Evolutionary conservation across 768 basidiomycete species (phyloP).

Genomic region (Pleurotus giganteus): DNA sequence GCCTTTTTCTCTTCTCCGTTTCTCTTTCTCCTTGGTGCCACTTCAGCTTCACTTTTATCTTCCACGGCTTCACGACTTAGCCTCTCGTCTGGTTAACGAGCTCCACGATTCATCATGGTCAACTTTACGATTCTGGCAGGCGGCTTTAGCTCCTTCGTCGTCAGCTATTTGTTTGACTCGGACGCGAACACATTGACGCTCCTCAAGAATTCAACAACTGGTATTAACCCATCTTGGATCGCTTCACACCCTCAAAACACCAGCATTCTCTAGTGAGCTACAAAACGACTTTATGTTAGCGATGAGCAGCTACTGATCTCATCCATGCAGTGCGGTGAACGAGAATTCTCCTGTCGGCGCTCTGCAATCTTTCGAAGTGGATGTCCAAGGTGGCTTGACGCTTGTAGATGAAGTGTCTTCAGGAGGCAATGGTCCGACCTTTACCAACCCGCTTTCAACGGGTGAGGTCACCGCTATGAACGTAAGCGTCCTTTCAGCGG

Average conservation of each 20-base stretch:
- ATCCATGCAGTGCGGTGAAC: constrained; percentile 46
- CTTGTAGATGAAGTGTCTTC: constrained; percentile 43
- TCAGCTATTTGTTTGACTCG: constrained; percentile 50
- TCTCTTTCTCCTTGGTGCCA: neutral
- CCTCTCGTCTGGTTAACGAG: constrained; percentile 7
- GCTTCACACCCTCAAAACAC: constrained; percentile 48
- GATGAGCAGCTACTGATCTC: neutral
- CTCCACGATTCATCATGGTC: constrained; percentile 3
- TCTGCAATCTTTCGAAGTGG: constrained; percentile 54
- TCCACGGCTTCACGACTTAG: no score
- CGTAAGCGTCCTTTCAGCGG: constrained; percentile 34
- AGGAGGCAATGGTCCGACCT: constrained; percentile 49
- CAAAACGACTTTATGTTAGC: neutral
- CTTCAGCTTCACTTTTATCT: no score
- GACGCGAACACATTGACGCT: constrained; percentile 44
- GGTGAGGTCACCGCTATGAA: constrained; percentile 59
- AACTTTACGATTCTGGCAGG: constrained; percentile 46
- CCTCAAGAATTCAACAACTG: constrained; percentile 41
- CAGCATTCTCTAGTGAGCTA: constrained; percentile 57
- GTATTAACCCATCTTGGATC: constrained; percentile 58
- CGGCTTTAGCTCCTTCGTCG: constrained; percentile 43
- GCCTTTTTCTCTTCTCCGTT: neutral
- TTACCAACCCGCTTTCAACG: constrained; percentile 45
- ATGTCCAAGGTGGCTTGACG: constrained; percentile 33
- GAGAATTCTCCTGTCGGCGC: constrained; percentile 40